Base-by-base conservation (phyloP, 495 filamentous ascomycete genomes). In the Aspergillus taichungensis region DNA sequence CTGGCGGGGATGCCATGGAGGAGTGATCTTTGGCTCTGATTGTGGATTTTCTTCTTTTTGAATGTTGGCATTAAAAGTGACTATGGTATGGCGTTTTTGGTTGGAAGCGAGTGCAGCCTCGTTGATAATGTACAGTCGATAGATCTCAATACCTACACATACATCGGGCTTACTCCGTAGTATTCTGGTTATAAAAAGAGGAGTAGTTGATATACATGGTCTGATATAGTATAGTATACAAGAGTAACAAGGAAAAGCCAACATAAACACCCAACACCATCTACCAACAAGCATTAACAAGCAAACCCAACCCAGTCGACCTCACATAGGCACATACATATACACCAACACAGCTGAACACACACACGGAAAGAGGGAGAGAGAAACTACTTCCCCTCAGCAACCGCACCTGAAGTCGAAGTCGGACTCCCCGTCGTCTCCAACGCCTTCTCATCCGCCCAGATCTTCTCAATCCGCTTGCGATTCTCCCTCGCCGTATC, bases 401-500 rank as follows among this genome's bases (percentile, higher is more conserved):
- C 51, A 10, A 45, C 47, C 3, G 32, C 24, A 18, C 24, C 12
- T 34, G 28, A 51, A 6, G 49, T 14, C 34, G 13, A 39, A 46
- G 39, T 13, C 36, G 45, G n/a, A 13, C 28, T 33, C 33, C 46
- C 40, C 28, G 51, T 51, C 40, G 43, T 36, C 39, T 61, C 59
- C 2, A 60, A 24, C 9, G 46, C 60, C 43, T 63, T 62, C 55
- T 73, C 69, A 13, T 94, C 87, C 30, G 78, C 80, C 88, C 88
- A 96, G 33, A 77, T 75, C 57, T 73, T 72, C 61, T 83, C 74
- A 48, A 94, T 79, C 52, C 75, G 73, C 42, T 76, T 72, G 45
- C 80, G 75, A 61, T 87, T 87, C 50, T 68, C 68, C 54, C 75
- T 75, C 33, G 88, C 88, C 28, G 64, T 59, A 51, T 84, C 82